phyloP scores from a whole-genome alignment of 768 basidiomycete genomes.

The Termitomyces sp. region DNA sequence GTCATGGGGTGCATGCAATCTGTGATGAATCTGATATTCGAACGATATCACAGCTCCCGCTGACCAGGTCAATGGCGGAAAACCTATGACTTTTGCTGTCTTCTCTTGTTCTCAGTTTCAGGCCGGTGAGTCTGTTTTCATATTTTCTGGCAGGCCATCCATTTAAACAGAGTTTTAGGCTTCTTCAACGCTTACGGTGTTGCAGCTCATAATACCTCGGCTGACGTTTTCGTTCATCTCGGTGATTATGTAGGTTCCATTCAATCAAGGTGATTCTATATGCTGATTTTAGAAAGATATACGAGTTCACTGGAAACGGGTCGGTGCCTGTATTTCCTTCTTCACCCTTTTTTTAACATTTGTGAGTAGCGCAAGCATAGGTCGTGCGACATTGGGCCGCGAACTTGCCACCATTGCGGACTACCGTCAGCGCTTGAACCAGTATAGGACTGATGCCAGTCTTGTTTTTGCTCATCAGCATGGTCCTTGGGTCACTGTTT shows the following conservation, averaged over 20 bases:
- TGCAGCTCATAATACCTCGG: conserved; percentile 35
- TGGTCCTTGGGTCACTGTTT: neutral
- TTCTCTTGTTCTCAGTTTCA: too few species aligned
- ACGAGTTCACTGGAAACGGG: neutral
- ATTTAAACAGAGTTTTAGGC: conserved; percentile 18
- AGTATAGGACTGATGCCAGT: neutral
- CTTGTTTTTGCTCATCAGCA: conserved; percentile 1
- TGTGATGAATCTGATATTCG: neutral
- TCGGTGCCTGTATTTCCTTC: neutral
- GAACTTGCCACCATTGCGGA: neutral
- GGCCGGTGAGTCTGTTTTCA: too few species aligned
- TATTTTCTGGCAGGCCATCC: too few species aligned
- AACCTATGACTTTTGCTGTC: too few species aligned
- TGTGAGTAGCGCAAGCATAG: neutral
- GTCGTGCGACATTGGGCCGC: neutral
- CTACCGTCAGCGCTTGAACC: neutral
- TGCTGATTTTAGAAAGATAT: neutral
- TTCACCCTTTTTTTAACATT: neutral
- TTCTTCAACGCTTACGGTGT: conserved; percentile 48
- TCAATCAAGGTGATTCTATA: neutral
- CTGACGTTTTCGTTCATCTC: conserved; percentile 52
- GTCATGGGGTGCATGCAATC: neutral
- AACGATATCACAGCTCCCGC: neutral
- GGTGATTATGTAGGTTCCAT: conserved; percentile 38
- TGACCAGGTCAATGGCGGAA: neutral